Base-by-base conservation (phyloP, 1,284 basidiomycete species). In the Irpex rosettiformis region DNA sequence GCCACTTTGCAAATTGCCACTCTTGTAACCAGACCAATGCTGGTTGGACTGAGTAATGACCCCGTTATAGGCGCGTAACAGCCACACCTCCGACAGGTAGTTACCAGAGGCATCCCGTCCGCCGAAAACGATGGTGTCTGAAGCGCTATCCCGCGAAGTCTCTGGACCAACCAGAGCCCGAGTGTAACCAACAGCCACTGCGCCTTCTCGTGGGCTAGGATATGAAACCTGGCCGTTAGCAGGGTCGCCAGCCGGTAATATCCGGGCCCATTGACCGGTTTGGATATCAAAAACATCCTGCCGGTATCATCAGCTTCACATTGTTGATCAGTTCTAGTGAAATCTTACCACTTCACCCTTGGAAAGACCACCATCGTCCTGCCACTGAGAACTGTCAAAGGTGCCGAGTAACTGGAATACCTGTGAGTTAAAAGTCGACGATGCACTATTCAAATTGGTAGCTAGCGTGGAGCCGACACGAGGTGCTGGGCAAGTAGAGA, bases 81-180 rank as follows among this genome's bases (percentile, higher is more conserved):
- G 69, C 90, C 90, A 93, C 7, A 93, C 67, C 55, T 93, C 90
- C 47, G 82, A 79, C 3, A 91, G 75, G 66, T 89, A 86, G 43
- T 77, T 81, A 18, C 90, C 90, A 55, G 74, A 69, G 33, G 76
- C 74, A 69, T 90, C 88, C 64, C 81, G 79, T 25, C 90, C 90
- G 49, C 90, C 90, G 65, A 89, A 93, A 10, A 93, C 81, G 52
- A 93, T 79, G n/a, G 82, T 88, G 67, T 93, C 91, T 25, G 88
- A 78, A 30, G 79, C 82, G n/a, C 67, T 65, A 30, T 67, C 69
- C 22, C 79, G 76, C 37, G 78, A 73, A 7, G 66, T 64, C 18
- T 24, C 10, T 3, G 21, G 21, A 6, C 89, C 89, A 13, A 89
- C 84, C 7, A 91, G 76, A 1, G 80, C 77, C 53, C 71, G 62